These are phyloP conservation scores for Gymnopus androsaceus DNA, from an alignment of 1,284 basidiomycete genomes.

Conservation along the genomic window DNA sequence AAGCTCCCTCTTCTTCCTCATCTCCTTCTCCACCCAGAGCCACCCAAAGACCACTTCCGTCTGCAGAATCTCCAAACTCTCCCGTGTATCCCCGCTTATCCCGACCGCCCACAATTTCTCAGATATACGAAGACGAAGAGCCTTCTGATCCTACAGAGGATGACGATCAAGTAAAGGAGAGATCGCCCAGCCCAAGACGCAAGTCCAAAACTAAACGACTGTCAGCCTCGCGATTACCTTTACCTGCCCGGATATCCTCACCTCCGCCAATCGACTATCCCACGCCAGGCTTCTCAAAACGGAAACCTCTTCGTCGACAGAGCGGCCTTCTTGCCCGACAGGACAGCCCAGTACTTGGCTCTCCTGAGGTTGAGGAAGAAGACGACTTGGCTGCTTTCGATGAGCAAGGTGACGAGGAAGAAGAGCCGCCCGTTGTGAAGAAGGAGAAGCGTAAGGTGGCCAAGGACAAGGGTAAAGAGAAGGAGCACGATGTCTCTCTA, in stretches of 20 bases:
- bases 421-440: conserved; percentile 5
- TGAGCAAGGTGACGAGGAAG: conserved; percentile 16
- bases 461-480: conserved; percentile 5
- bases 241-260: conserved; percentile 43
- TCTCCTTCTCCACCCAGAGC: conserved; percentile 53
- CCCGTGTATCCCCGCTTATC: conserved; percentile 59
- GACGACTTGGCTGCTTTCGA: conserved; percentile 47
- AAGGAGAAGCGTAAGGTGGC: conserved; percentile 12
- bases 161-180: conserved; percentile 40
- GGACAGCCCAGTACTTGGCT: conserved; percentile 65
- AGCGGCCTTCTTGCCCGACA: conserved; percentile 66
- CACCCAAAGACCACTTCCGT: conserved; percentile 34
- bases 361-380: conserved; percentile 56
- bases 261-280: conserved; percentile 33
- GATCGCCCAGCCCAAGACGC: conserved; percentile 35
- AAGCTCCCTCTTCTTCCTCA: conserved; percentile 36
- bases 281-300: conserved; percentile 37
- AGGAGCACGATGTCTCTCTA: conserved; percentile 5
- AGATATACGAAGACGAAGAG: conserved; percentile 72
- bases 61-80: conserved; percentile 43
- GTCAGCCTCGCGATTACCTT: conserved; percentile 43
- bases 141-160: conserved; percentile 40
- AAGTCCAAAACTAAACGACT: conserved; percentile 43
- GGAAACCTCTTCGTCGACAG: conserved; percentile 60
- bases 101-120: conserved; percentile 65